Base-by-base conservation (phyloP, 768 basidiomycete genomes). In the Russula foetens region DNA sequence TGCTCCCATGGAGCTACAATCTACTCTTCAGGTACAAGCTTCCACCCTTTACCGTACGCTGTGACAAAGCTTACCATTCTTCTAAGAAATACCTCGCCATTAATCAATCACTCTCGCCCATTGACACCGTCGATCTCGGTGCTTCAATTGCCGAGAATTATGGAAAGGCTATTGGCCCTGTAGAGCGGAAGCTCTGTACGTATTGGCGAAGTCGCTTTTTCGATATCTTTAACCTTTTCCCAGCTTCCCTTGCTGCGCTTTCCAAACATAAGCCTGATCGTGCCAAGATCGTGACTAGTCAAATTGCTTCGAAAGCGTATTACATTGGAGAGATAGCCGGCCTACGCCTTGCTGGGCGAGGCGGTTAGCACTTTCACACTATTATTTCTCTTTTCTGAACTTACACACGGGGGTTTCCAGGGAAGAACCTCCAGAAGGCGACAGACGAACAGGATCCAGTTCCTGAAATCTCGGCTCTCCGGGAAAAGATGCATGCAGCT, bases 1-100 rank as follows among this genome's bases (percentile, higher is more conserved):
- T 21, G 92, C 95, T 1, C 96, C 96, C 0, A 82, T 94, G 70
- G 95, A 97, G 71, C 74, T 98, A 50, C 93, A 95, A 63, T 90
- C 93, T 0, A 92, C 92, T 0, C 75, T 99, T 56, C 93, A 96
- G 81, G 93, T 90, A 68, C 67, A 35, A n/a, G 17, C 26, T 12
- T 0, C 19, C 41, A 44, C 17, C 43, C 29, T 19, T 7, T 9
- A 50, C 41, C n/a, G 6, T 48, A 63, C 48, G 24, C 45, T 50
- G 11, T 12, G 19, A 23, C 44, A 15, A 50, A 43, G 11, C 26
- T 38, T n/a, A 58, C 39, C 43, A 9, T 35, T 14, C 28, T 46
- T 24, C 41, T 33, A 69, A 97, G 92, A 90, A 89, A 83, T 98
- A 99, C 71, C 81, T 98, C 26, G 81, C 88, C 49, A 77, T 86